Base-by-base conservation (phyloP, 2,329 filamentous ascomycete species). In the Ophioceras dolichostomum region DNA sequence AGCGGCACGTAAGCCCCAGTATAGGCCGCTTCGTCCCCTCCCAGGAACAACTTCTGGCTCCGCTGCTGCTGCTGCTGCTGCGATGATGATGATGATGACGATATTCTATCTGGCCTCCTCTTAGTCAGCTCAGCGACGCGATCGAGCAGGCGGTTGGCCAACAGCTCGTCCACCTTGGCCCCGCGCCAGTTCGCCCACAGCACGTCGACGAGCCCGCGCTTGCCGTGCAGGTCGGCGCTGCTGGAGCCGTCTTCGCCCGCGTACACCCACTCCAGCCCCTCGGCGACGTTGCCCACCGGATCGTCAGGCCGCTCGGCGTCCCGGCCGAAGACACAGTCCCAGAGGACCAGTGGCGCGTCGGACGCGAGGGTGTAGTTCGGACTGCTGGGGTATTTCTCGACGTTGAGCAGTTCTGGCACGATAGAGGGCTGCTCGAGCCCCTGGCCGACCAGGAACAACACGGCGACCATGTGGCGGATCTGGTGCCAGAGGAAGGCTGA, bases 401-500 rank as follows among this genome's bases (percentile, higher is more conserved):
- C 65, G 53, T 96, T 83, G 19, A 98, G 70, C 30, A 98, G 66
- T 18, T 79, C 68, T 36, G 75, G 68, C 31, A 96, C 67, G 12
- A 96, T 61, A 0, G 71, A 71, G 1, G 88, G 82, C 20, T 67
- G 55, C 56, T 98, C 91, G 13, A 94, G 72, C 0, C 86, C 78
- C 60, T 98, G 91, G 20, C 85, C 91, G 8, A 96, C 78, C 10
- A 91, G 67, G 64, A 98, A 96, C n/a, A 98, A 65, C 6, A 96
- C 67, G 13, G 80, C 76, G n/a, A 93, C 79, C 75, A 98, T 88
- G 62, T 89, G 85, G 18, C 91, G 79, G 47, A 98, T 93, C 62
- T 98, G 91, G 61, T 98, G 91, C 91, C 91, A 98, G 33, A 98
- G 63, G 58, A 98, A 98, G 2, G 88, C 91, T 7, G 83, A 87